Base-by-base conservation (phyloP, 169 alveolate species). In the Eimeria maxima region DNA sequence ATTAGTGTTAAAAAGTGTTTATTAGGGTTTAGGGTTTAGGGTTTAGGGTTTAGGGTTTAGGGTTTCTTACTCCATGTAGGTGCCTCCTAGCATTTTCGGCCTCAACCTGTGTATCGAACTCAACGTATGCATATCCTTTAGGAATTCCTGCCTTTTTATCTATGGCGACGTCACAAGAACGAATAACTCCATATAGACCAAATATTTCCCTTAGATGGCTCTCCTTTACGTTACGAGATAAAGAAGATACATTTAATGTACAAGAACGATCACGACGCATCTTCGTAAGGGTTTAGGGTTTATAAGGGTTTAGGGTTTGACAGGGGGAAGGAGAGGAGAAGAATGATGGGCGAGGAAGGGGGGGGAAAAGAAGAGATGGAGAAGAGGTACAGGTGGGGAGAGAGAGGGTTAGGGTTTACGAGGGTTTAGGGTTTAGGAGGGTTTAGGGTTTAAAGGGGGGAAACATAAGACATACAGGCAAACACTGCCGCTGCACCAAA, bases 91-190 rank as follows among this genome's bases (percentile, higher is more conserved):
- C 96, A 11, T 33, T 57, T 33, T 95, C 96, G 18, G 97, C 97
- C 44, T 86, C 97, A 24, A 42, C 3, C 57, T 42, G 90, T 44
- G 90, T 27, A 78, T 84, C 95, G 27, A 95, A 88, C 89, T 88
- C 94, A 13, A 95, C 95, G 93, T 95, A 95, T 45, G 97, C 97
- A 60, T 88, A 88, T 81, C 97, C 97, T 83, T 88, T 95, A 42
- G 97, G 95, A 8, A 95, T 65, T 16, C 94, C 95, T 6, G 83
- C 95, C 50, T 67, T 55, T 47, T 95, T 95, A 67, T 95, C 97
- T n/a, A 95, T 44, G 0, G 95, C 94, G 10, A 95, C 4, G 0
- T 65, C 57, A 73, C 91, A 95, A 44, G 80, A 63, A 4, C 90
- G 60, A 60, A 95, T 60, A 44, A 55, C 94, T 16, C 97, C 97